Percentiles rank a stretch among this genome's conserved stretches.
Evolutionary conservation across 2,329 filamentous ascomycete species (phyloP).

Genomic region (Penicillium sp.): DNA sequence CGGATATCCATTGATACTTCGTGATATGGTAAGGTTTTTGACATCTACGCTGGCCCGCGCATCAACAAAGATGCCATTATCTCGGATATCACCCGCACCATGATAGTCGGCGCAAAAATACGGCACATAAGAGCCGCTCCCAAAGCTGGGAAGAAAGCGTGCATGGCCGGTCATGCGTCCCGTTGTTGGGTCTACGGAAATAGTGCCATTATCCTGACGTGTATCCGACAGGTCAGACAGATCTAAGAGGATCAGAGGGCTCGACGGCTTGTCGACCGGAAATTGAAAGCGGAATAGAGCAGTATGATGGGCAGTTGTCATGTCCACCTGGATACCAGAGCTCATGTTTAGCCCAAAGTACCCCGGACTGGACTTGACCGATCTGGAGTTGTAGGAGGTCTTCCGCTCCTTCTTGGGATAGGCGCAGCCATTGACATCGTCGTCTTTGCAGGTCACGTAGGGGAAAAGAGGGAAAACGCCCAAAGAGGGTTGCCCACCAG

Average conservation of each 20-base stretch:
- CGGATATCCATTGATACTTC: constrained; percentile 52
- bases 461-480: constrained; percentile 67
- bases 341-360: constrained; percentile 56
- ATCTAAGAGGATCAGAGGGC: constrained; percentile 56
- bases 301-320: constrained; percentile 57
- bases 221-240: constrained; percentile 56
- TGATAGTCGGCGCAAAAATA: constrained; percentile 62
- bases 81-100: constrained; percentile 43
- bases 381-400: constrained; percentile 41
- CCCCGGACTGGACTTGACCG: constrained; percentile 55
- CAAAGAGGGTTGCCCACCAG: constrained; percentile 50
- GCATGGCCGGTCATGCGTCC: constrained; percentile 56
- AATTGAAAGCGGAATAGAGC: constrained; percentile 60
- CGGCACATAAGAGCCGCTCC: constrained; percentile 50
- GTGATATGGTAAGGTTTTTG: constrained; percentile 48
- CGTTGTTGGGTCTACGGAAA: constrained; percentile 48
- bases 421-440: constrained; percentile 54
- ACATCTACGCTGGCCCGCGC: constrained; percentile 49
- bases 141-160: constrained; percentile 55
- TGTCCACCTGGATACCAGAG: constrained; percentile 53
- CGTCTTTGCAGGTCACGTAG: constrained; percentile 51
- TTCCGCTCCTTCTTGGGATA: constrained; percentile 50
- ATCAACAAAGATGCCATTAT: constrained; percentile 56
- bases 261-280: constrained; percentile 43
- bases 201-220: constrained; percentile 49